These are phyloP conservation scores for Chaetomium olivaceum DNA, from an alignment of 2,329 filamentous ascomycete species.

Conservation along the genomic window DNA sequence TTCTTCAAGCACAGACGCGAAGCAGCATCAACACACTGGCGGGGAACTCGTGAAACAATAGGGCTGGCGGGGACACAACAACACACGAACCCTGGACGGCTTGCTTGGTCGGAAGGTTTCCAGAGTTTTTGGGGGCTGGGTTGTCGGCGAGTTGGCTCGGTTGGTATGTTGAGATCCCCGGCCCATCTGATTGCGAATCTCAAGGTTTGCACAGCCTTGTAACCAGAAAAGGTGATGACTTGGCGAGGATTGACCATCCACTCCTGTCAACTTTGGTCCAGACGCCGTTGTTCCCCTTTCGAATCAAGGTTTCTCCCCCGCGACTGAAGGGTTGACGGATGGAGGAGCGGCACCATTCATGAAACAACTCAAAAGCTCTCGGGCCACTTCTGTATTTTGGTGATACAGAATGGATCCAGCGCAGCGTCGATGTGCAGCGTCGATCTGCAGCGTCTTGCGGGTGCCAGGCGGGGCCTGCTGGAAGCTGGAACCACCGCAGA, in stretches of 20 bases:
- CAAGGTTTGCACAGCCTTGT: not conserved
- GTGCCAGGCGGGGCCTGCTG: not conserved
- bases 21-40: not conserved
- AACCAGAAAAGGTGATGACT: not conserved
- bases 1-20: no score
- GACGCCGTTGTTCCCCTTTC: not conserved
- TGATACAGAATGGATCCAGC: not conserved
- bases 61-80: not conserved
- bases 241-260: not conserved
- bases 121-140: not conserved
- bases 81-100: not conserved
- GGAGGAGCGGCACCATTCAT: constrained; percentile 1
- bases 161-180: not conserved
- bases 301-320: not conserved
- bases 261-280: not conserved
- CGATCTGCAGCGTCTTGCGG: not conserved
- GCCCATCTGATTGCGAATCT: not conserved
- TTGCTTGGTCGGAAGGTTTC: not conserved
- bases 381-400: constrained; percentile 1
- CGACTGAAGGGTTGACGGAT: not conserved
- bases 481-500: not conserved
- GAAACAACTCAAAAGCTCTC: constrained; percentile 2
- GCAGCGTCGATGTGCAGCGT: not conserved
- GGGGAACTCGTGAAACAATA: not conserved
- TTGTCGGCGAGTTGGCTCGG: not conserved